These are phyloP conservation scores for Mycena vitilis DNA, from an alignment of 768 basidiomycete species.

Conservation along the genomic window DNA sequence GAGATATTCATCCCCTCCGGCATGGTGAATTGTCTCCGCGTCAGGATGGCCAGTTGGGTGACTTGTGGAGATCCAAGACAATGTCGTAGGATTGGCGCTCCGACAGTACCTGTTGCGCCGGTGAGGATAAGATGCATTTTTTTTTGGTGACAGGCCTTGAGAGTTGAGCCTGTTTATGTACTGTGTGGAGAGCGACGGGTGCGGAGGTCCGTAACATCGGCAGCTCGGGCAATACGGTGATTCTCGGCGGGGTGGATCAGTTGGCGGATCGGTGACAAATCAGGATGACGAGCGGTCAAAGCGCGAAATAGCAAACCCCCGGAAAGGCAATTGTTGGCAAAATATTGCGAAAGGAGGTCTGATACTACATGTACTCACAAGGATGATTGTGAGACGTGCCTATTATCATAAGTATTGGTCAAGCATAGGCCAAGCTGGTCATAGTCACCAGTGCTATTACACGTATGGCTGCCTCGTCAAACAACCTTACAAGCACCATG, in stretches of 20 bases:
- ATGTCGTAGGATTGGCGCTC: background rate
- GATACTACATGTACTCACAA: too few species aligned
- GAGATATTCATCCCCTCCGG: background rate
- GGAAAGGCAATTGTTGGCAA: too few species aligned
- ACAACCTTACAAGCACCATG: too few species aligned
- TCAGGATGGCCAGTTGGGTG: background rate
- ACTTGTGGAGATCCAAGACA: background rate
- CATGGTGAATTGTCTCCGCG: background rate
- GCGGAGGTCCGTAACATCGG: background rate
- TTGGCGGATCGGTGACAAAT: constrained; percentile 8
- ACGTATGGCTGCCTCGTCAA: too few species aligned
- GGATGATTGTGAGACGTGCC: too few species aligned
- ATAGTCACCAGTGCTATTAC: too few species aligned
- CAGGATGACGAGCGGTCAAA: constrained; percentile 1
- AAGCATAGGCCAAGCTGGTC: too few species aligned
- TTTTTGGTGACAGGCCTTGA: too few species aligned
- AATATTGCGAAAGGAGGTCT: too few species aligned
- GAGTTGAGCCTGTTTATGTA: background rate
- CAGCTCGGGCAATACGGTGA: background rate
- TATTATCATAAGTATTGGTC: too few species aligned
- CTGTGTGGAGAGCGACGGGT: background rate
- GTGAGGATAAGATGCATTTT: constrained; percentile 6
- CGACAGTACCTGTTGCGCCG: constrained; percentile 6
- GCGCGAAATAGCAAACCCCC: background rate
- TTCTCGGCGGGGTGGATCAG: constrained; percentile 2